phyloP scores from a whole-genome alignment of 768 basidiomycete species.

The Lactarius akahatsu region DNA sequence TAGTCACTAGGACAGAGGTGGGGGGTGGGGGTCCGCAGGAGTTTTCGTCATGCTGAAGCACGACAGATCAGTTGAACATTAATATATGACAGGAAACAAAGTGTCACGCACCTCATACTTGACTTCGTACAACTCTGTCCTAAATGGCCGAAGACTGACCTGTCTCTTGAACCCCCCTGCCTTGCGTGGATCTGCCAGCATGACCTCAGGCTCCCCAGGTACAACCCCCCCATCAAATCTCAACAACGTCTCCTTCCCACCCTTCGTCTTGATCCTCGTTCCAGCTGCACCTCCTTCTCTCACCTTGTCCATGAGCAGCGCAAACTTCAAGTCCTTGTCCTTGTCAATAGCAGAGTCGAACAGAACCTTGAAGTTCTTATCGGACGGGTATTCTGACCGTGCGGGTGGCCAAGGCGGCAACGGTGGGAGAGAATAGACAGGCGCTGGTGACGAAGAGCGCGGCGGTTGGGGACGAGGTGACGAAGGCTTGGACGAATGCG shows the following conservation, averaged over 20 bases:
- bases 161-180: constrained; percentile 38
- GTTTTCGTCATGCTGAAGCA: constrained; percentile 66
- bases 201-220: constrained; percentile 42
- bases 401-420: constrained; percentile 58
- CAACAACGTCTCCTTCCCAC: constrained; percentile 55
- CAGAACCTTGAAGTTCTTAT: constrained; percentile 57
- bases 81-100: neutral
- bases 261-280: constrained; percentile 57
- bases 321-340: constrained; percentile 42
- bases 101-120: constrained; percentile 55
- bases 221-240: constrained; percentile 58
- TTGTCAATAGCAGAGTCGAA: constrained; percentile 60
- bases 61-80: constrained; percentile 16
- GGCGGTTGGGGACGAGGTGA: constrained; percentile 26
- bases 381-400: constrained; percentile 46
- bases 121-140: constrained; percentile 45
- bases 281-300: constrained; percentile 37
- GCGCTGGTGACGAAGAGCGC: constrained; percentile 23
- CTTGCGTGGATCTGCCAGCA: constrained; percentile 56
- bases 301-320: constrained; percentile 44
- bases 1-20: constrained; percentile 66
- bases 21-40: constrained; percentile 74
- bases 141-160: constrained; percentile 33
- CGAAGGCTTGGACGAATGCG: constrained; percentile 35
- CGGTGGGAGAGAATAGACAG: constrained; percentile 42